These are phyloP conservation scores for Tilletia caries DNA, from an alignment of 1,284 basidiomycete genomes.

Conservation along the genomic window DNA sequence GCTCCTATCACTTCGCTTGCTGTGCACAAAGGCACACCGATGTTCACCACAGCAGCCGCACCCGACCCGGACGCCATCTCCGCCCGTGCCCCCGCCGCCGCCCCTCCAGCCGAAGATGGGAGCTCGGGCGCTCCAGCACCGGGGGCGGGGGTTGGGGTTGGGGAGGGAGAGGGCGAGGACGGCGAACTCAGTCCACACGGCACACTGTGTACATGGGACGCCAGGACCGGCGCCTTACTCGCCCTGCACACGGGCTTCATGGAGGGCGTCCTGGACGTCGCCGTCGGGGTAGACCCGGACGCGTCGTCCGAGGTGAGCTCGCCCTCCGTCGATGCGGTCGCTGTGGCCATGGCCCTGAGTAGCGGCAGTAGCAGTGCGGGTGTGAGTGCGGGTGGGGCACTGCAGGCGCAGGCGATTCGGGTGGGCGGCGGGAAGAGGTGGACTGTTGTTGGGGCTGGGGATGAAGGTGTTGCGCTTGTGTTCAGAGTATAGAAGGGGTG, in stretches of 20 bases:
- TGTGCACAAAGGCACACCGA: conserved; percentile 77
- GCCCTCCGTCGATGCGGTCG: conserved; percentile 4
- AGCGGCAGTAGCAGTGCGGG: conserved; percentile 27
- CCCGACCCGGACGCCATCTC: not conserved
- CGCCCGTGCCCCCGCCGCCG: not conserved
- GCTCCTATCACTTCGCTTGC: conserved; percentile 28
- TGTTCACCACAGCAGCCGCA: conserved; percentile 61
- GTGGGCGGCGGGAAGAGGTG: conserved; percentile 46
- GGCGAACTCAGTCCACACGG: conserved; percentile 62
- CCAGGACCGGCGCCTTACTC: conserved; percentile 73
- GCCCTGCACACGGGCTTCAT: conserved; percentile 80
- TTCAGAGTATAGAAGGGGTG: conserved; percentile 45
- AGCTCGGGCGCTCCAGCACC: not conserved
- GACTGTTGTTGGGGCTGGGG: conserved; percentile 51
- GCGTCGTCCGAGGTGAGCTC: conserved; percentile 40
- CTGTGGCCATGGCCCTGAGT: conserved; percentile 52
- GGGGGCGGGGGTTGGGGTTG: not conserved
- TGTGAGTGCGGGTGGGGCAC: not conserved
- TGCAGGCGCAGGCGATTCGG: not conserved
- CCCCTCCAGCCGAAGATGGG: not conserved
- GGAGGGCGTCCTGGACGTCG: conserved; percentile 73
- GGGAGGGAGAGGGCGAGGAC: not conserved
- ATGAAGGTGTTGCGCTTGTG: conserved; percentile 51
- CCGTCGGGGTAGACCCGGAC: conserved; percentile 56
- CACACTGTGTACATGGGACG: conserved; percentile 86